phyloP scores from a whole-genome alignment of 169 alveolate species.

The Babesia divergens region DNA sequence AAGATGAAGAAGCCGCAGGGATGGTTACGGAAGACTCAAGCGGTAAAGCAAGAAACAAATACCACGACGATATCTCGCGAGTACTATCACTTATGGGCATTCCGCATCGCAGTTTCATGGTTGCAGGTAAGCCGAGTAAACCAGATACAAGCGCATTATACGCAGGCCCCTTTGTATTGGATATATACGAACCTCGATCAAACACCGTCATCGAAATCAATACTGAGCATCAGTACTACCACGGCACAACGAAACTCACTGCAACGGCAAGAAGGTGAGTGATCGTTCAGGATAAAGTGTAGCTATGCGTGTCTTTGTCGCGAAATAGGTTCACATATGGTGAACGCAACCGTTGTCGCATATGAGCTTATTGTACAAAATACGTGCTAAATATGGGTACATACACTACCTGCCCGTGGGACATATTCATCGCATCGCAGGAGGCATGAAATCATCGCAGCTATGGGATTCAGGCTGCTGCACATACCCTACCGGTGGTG shows the following conservation, averaged over 20 bases:
- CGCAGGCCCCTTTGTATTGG: constrained; percentile 53
- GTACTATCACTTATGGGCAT: constrained; percentile 22
- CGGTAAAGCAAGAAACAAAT: background rate
- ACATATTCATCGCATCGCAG: too few relatives aligned
- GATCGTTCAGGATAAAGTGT: too few relatives aligned
- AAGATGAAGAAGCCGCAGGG: background rate
- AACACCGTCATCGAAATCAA: constrained; percentile 60
- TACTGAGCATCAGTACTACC: constrained; percentile 53
- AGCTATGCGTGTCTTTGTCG: too few relatives aligned
- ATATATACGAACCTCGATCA: constrained; percentile 48
- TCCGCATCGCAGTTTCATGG: constrained; percentile 25
- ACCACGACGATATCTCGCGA: constrained; percentile 53
- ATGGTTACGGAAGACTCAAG: background rate
- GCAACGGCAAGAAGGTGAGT: constrained; percentile 53
- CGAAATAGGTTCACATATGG: too few relatives aligned
- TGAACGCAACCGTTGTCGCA: too few relatives aligned
- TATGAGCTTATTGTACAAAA: too few relatives aligned
- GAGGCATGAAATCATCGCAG: constrained; percentile 72
- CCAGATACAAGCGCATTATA: background rate
- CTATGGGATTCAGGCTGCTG: constrained; percentile 72
- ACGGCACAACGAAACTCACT: constrained; percentile 32
- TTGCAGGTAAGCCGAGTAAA: constrained; percentile 28
- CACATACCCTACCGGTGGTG: constrained; percentile 72
- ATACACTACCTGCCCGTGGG: too few relatives aligned
- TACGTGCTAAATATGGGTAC: too few relatives aligned